Conservation (phyloP, 176 grass and related monocot genomes). For the Oryza nivara region DNA sequence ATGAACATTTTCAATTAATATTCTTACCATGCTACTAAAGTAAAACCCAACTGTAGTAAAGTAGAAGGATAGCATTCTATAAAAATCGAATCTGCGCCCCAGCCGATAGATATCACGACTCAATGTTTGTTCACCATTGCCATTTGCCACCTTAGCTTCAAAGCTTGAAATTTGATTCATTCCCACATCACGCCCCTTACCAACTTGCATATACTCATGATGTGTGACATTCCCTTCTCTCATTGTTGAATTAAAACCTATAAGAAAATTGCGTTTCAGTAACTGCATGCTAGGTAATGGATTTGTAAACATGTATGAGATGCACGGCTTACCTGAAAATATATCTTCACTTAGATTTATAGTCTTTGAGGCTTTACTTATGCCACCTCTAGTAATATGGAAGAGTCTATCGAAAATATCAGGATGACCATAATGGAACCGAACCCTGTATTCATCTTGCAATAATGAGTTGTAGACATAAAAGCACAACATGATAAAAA, state of each 20-base stretch:
- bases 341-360: conserved; percentile 99
- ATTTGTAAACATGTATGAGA: neutral
- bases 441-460: conserved; percentile 64
- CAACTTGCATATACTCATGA: conserved; percentile 99
- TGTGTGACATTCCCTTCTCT: conserved; percentile 89
- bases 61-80: conserved; percentile 94
- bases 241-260: conserved; percentile 96
- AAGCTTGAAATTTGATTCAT: conserved; percentile 99
- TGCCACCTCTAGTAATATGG: conserved; percentile 92
- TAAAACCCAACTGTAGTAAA: conserved; percentile 95
- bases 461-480: conserved; percentile 12
- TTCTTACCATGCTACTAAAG: conserved; percentile 98
- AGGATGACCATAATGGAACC: conserved; percentile 98
- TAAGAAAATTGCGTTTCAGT: conserved; percentile 46
- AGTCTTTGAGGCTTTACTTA: conserved; percentile 96
- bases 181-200: conserved; percentile 95
- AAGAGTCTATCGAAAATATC: conserved; percentile 99
- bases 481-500: conserved; percentile 1
- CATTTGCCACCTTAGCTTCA: conserved; percentile 92
- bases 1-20: conserved; percentile 24
- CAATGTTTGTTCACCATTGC: conserved; percentile 97
- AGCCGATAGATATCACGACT: conserved; percentile 95
- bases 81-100: conserved; percentile 96
- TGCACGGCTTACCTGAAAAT: conserved; percentile 70
- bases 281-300: conserved; percentile 21